Evolutionary conservation across 371 early-diverging fungal genomes (phyloP).

Genomic region (Umbelopsis sp.): DNA sequence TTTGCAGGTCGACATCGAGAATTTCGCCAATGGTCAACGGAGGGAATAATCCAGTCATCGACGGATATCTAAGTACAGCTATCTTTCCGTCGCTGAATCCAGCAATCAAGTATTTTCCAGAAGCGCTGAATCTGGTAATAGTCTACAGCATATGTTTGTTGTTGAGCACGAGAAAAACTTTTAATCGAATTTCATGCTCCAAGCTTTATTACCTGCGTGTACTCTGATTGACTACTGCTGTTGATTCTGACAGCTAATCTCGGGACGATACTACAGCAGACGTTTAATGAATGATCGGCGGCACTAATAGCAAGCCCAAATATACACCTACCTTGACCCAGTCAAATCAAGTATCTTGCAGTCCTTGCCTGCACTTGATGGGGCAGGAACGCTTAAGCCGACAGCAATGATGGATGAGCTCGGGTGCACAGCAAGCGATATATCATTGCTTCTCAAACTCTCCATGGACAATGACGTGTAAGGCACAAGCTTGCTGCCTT

Average conservation of each 20-base stretch:
- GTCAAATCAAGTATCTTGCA: constrained; percentile 11
- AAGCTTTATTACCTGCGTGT: neutral
- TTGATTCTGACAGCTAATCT: constrained; percentile 9
- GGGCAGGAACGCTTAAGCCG: neutral
- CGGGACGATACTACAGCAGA: constrained; percentile 5
- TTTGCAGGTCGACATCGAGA: constrained; percentile 62
- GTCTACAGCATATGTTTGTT: constrained; percentile 29
- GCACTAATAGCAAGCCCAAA: neutral
- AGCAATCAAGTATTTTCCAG: constrained; percentile 58
- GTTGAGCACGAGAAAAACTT: neutral
- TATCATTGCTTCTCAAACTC: constrained; percentile 4
- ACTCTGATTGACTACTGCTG: neutral
- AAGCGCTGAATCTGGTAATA: constrained; percentile 53
- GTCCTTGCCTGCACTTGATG: neutral
- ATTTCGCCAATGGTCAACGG: constrained; percentile 58
- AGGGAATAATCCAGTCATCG: constrained; percentile 50
- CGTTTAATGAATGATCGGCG: neutral
- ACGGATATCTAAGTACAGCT: constrained; percentile 56
- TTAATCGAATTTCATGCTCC: neutral
- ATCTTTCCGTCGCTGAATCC: constrained; percentile 67
- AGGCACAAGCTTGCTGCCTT: neutral
- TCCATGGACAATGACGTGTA: constrained; percentile 9
- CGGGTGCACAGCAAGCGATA: constrained; percentile 1
- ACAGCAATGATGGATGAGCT: constrained; percentile 6
- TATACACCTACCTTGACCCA: neutral